A percentile compares a stretch with the other conserved stretches of the same genome.
These are phyloP conservation scores for Tolypocladium tundrense DNA, from an alignment of 2,329 filamentous ascomycete species.

Conservation along the genomic window DNA sequence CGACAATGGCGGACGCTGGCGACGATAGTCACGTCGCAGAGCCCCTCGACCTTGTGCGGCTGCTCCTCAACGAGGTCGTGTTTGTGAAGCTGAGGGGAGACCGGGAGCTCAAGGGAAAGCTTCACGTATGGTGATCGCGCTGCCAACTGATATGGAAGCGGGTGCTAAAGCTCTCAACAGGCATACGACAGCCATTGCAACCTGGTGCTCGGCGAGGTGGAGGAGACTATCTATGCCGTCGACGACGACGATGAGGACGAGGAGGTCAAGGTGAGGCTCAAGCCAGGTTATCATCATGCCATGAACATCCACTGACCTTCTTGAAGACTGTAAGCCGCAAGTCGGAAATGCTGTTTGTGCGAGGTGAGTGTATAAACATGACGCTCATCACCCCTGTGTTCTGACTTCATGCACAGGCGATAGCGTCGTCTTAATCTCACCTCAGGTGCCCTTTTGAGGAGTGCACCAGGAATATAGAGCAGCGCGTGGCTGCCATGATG, in stretches of 20 bases:
- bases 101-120: slow-evolving; percentile 84
- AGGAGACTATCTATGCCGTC: slow-evolving; percentile 91
- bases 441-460: slow-evolving; percentile 36
- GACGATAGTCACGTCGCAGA: slow-evolving; percentile 72
- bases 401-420: slow-evolving; percentile 42
- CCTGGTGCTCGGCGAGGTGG: slow-evolving; percentile 86
- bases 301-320: slow-evolving; percentile 4
- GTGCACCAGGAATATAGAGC: neutral
- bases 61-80: slow-evolving; percentile 90
- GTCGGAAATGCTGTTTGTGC: slow-evolving; percentile 95
- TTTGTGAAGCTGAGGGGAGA: slow-evolving; percentile 96
- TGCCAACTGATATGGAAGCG: neutral
- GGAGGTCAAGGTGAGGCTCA: slow-evolving; percentile 51
- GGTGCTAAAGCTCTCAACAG: slow-evolving; percentile 34
- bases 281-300: neutral
- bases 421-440: slow-evolving; percentile 63
- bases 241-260: slow-evolving; percentile 83
- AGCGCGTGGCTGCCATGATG: neutral
- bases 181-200: slow-evolving; percentile 99
- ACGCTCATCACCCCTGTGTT: neutral
- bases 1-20: slow-evolving; percentile 70
- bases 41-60: slow-evolving; percentile 88
- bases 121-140: slow-evolving; percentile 58
- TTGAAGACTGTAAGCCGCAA: slow-evolving; percentile 84
- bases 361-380: slow-evolving; percentile 53